phyloP scores from a whole-genome alignment of 805 yeast genomes.

The Metschnikowia similis region DNA sequence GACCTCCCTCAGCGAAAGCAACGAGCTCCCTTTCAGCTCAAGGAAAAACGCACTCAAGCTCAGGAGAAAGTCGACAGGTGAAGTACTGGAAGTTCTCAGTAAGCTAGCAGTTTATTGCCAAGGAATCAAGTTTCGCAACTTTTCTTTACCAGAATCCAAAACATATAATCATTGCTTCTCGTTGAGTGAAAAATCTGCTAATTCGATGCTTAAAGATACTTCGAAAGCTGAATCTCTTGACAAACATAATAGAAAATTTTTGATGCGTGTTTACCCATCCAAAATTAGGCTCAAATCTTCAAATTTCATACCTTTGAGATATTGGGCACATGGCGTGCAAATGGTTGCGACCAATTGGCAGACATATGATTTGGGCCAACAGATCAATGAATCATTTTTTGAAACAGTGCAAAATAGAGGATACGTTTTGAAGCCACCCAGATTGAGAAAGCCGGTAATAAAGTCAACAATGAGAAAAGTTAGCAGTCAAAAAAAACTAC shows the following conservation, averaged over 20 bases:
- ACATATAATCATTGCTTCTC: conserved; percentile 80
- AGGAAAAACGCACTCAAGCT: conserved; percentile 19
- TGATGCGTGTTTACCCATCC: conserved; percentile 88
- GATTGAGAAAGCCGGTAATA: conserved; percentile 34
- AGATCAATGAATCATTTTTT: conserved; percentile 80
- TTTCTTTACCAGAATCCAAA: conserved; percentile 82
- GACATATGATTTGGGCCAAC: conserved; percentile 84
- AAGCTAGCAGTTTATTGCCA: conserved; percentile 65
- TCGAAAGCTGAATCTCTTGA: conserved; percentile 51
- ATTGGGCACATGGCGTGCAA: conserved; percentile 85
- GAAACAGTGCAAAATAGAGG: conserved; percentile 59
- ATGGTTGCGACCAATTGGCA: conserved; percentile 99
- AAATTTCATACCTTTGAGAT: conserved; percentile 73
- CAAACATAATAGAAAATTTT: conserved; percentile 70
- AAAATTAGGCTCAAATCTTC: conserved; percentile 69
- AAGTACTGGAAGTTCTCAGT: conserved; percentile 43
- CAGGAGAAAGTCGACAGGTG: conserved; percentile 21
- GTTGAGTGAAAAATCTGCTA: conserved; percentile 68
- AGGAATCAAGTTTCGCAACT: conserved; percentile 76
- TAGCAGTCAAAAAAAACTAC: conserved; percentile 4
- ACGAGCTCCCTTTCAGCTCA: conserved; percentile 11
- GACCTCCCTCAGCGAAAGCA: conserved; percentile 41
- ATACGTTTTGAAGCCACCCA: conserved; percentile 70
- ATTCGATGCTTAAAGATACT: conserved; percentile 59
- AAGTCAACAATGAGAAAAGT: conserved; percentile 18